These are phyloP conservation scores for Auxenochlorella pyrenoidosa DNA, from an alignment of 139 green algal species.

Conservation along the genomic window DNA sequence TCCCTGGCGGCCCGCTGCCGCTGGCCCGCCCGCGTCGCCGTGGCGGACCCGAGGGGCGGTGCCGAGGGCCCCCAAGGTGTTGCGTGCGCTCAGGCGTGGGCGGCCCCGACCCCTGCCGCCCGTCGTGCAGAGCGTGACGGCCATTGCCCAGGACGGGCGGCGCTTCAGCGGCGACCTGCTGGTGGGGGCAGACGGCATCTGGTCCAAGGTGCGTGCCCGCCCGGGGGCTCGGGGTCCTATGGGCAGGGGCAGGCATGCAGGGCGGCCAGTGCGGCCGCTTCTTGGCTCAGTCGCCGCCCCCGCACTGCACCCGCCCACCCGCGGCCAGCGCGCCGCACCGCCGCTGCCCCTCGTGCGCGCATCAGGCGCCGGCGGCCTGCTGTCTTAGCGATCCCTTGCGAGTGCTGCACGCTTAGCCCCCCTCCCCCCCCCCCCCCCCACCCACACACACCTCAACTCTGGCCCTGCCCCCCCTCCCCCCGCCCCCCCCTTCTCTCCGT, in stretches of 20 bases:
- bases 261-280: too few relatives aligned
- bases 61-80: neutral
- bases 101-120: constrained; percentile 20
- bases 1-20: too few relatives aligned
- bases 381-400: too few relatives aligned
- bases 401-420: too few relatives aligned
- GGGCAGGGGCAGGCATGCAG: neutral
- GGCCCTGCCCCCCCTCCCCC: neutral
- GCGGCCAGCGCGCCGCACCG: too few relatives aligned
- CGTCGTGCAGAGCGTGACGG: constrained; percentile 49
- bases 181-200: constrained; percentile 96
- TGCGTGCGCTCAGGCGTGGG: neutral
- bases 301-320: too few relatives aligned
- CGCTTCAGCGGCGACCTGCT: constrained; percentile 85
- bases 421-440: neutral
- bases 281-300: too few relatives aligned
- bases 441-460: neutral
- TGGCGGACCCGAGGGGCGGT: too few relatives aligned
- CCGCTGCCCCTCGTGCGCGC: too few relatives aligned
- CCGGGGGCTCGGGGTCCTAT: neutral
- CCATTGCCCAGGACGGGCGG: constrained; percentile 77
- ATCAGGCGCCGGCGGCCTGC: too few relatives aligned
- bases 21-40: too few relatives aligned
- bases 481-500: neutral
- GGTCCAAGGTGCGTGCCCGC: constrained; percentile 71